phyloP scores from a whole-genome alignment of 2,329 filamentous ascomycete genomes.

The Rhytidhysteron rufulum region DNA sequence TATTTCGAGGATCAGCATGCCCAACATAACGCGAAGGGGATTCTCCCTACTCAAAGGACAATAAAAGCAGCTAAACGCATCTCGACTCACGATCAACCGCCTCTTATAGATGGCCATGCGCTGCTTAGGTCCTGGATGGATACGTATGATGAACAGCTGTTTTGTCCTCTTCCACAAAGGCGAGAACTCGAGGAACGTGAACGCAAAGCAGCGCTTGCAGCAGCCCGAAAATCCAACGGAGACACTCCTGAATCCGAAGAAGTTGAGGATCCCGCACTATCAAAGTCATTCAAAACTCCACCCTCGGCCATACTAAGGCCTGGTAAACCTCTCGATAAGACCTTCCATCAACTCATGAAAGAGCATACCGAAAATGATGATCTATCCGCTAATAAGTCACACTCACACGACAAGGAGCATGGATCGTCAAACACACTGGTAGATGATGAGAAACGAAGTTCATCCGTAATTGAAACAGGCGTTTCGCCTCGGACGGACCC shows the following conservation, averaged over 20 bases:
- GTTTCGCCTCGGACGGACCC: conserved; percentile 10
- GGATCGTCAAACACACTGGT: no score
- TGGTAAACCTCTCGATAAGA: conserved; percentile 18
- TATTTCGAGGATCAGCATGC: conserved; percentile 4
- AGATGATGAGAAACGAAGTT: no score
- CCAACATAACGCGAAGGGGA: no score
- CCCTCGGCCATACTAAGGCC: conserved; percentile 17
- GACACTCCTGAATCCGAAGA: no score
- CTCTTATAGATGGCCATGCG: not conserved
- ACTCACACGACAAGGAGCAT: no score
- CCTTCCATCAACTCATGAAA: conserved; percentile 21
- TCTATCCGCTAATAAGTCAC: no score
- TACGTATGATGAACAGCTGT: conserved; percentile 33
- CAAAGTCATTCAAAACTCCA: conserved; percentile 28
- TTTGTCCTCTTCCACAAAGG: conserved; percentile 19
- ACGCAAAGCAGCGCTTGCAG: not conserved
- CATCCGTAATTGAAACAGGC: conserved; percentile 8
- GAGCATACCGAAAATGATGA: conserved; percentile 15
- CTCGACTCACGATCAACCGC: no score
- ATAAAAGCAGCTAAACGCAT: no score
- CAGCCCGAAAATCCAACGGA: no score
- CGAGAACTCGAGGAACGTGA: conserved; percentile 2
- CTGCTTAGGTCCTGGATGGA: conserved; percentile 36
- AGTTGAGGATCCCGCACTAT: conserved; percentile 16
- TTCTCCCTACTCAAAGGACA: no score